Percentiles rank a stretch among this genome's conserved stretches.
phyloP scores from a whole-genome alignment of 2,329 filamentous ascomycete species.

The Niveomyces coronatus region DNA sequence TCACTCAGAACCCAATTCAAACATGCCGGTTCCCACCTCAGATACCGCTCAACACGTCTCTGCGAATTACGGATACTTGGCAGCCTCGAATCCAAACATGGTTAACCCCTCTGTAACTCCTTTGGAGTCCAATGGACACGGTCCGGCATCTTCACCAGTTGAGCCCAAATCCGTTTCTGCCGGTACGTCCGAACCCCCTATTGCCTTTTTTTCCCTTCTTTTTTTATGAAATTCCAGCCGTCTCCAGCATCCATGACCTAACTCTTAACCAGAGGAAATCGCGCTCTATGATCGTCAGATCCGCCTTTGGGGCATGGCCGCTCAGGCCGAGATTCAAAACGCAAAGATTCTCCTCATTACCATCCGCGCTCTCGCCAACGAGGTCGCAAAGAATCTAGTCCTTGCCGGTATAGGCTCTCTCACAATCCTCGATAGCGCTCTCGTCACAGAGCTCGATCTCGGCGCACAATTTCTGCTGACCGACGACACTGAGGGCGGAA shows the following conservation, averaged over 20 bases:
- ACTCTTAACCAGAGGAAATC: constrained; percentile 62
- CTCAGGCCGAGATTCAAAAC: constrained; percentile 83
- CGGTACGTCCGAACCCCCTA: constrained; percentile 18
- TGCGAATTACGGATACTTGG: no score
- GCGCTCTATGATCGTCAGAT: constrained; percentile 97
- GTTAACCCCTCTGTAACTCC: no score
- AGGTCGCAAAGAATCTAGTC: constrained; percentile 95
- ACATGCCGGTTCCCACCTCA: no score
- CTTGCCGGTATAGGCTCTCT: constrained; percentile 85
- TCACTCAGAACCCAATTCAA: constrained; percentile 14
- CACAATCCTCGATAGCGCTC: constrained; percentile 72
- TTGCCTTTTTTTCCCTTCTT: no score
- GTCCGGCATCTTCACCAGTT: no score
- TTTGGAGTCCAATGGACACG: no score
- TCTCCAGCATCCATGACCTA: not conserved
- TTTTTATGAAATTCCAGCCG: no score
- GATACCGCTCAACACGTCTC: no score
- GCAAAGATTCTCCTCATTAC: constrained; percentile 86
- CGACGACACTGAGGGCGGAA: constrained; percentile 27
- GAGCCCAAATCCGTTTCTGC: constrained; percentile 22
- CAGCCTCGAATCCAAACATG: constrained; percentile 18
- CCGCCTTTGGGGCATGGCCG: constrained; percentile 90
- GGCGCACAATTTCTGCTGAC: constrained; percentile 75
- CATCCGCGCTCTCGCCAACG: constrained; percentile 79
- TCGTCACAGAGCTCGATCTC: constrained; percentile 68